A percentile compares a stretch with the other conserved stretches of the same genome.
Evolutionary conservation across 331 rosid species (phyloP).

Genomic region (Pyracantha coccinea): DNA sequence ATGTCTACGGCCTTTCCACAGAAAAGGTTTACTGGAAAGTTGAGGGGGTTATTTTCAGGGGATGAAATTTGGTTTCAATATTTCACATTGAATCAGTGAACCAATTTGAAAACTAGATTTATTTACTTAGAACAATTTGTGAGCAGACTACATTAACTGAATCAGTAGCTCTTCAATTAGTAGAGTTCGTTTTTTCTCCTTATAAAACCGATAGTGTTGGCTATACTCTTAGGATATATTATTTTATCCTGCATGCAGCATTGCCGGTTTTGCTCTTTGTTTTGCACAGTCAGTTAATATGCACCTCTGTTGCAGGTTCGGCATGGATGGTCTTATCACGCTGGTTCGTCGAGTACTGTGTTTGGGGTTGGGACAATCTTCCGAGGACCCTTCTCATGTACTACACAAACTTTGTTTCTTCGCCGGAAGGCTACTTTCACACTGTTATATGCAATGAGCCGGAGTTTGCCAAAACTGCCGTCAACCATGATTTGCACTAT

Average conservation of each 20-base stretch:
- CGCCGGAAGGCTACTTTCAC: conserved; percentile 97
- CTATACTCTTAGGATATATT: background rate
- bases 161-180: background rate
- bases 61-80: background rate
- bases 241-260: background rate
- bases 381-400: conserved; percentile 94
- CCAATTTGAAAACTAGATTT: background rate
- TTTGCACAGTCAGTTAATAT: background rate
- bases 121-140: background rate
- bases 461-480: conserved; percentile 56
- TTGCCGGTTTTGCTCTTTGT: background rate
- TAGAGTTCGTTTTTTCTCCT: background rate
- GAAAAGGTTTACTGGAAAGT: background rate
- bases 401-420: conserved; percentile 79
- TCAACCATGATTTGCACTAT: conserved; percentile 74
- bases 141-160: background rate
- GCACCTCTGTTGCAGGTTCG: conserved; percentile 55
- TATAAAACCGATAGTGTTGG: background rate
- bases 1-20: background rate
- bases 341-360: conserved; percentile 60
- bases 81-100: background rate
- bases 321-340: conserved; percentile 92
- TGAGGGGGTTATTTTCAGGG: background rate
- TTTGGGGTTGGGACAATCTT: conserved; percentile 96
- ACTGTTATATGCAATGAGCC: conserved; percentile 84